Percentiles rank a stretch among this genome's conserved stretches.
Conservation (phyloP, 2,329 filamentous ascomycete genomes). For the Onygena corvina region DNA sequence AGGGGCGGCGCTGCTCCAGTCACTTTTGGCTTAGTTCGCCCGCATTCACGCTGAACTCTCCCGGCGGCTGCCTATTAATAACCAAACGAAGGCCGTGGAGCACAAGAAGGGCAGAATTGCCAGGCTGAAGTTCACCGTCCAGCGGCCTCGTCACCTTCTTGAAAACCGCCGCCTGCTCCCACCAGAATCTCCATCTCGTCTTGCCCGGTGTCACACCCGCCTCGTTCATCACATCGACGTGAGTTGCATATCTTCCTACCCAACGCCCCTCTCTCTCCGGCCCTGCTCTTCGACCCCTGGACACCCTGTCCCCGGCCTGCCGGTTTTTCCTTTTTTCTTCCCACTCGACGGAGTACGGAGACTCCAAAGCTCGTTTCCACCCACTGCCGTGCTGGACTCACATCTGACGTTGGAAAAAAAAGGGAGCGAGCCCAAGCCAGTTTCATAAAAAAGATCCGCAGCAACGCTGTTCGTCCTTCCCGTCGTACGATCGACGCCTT, state of each 20-base stretch:
- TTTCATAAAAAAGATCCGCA: constrained; percentile 1
- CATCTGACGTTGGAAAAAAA: neutral
- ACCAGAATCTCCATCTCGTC: no score
- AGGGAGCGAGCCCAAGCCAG: neutral
- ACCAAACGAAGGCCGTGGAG: neutral
- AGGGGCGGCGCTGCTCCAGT: no score
- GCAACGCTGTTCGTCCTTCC: neutral
- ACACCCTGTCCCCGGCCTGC: neutral
- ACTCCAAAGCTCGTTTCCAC: neutral
- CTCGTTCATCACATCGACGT: neutral
- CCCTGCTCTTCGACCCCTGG: neutral
- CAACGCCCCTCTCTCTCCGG: neutral
- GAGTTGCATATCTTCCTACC: neutral
- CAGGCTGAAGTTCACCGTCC: neutral
- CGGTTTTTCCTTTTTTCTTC: neutral
- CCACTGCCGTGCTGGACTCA: neutral
- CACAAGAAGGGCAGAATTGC: no score
- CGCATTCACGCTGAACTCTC: no score
- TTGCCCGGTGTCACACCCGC: neutral
- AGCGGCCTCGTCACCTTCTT: neutral
- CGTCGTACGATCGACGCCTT: constrained; percentile 4
- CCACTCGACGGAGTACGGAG: no score
- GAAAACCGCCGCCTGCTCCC: neutral
- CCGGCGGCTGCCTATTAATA: neutral
- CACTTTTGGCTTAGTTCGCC: no score